A percentile compares a stretch with the other conserved stretches of the same genome.
These are phyloP conservation scores for Annulohypoxylon maeteangense DNA, from an alignment of 495 filamentous ascomycete species.

Conservation along the genomic window DNA sequence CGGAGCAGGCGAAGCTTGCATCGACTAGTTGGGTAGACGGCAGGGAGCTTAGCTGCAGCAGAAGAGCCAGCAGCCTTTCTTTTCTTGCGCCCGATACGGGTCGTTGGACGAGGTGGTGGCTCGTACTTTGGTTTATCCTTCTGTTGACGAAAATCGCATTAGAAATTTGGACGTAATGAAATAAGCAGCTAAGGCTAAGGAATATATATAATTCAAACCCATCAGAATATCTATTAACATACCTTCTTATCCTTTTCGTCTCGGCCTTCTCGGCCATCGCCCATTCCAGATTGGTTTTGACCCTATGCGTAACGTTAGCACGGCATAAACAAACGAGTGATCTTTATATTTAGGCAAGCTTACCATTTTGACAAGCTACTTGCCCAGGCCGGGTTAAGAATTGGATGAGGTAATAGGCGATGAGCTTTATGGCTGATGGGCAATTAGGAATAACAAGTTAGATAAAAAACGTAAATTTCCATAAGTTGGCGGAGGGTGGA, in stretches of 20 bases:
- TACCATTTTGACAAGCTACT: conserved; percentile 44
- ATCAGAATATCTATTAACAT: conserved; percentile 39
- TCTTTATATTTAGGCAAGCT: neutral
- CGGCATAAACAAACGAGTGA: neutral
- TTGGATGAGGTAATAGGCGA: neutral
- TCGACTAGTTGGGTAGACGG: conserved; percentile 92
- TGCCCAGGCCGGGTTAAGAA: neutral
- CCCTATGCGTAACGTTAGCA: conserved; percentile 61
- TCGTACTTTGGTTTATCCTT: conserved; percentile 99
- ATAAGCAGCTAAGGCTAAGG: neutral
- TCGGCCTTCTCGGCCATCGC: conserved; percentile 78
- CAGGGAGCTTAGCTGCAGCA: conserved; percentile 92
- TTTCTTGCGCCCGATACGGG: conserved; percentile 98
- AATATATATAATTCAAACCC: neutral
- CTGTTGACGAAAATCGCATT: conserved; percentile 58
- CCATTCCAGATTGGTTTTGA: conserved; percentile 89
- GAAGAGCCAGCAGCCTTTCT: conserved; percentile 91
- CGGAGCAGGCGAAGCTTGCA: conserved; percentile 97
- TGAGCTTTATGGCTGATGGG: neutral
- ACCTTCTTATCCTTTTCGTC: conserved; percentile 98
- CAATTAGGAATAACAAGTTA: neutral
- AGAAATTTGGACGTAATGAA: neutral
- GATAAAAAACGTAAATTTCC: neutral
- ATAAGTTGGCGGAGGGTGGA: neutral
- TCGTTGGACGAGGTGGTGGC: conserved; percentile 94